Evolutionary conservation across 1,284 basidiomycete genomes (phyloP).

Genomic region (Trichosporon coremiiforme): DNA sequence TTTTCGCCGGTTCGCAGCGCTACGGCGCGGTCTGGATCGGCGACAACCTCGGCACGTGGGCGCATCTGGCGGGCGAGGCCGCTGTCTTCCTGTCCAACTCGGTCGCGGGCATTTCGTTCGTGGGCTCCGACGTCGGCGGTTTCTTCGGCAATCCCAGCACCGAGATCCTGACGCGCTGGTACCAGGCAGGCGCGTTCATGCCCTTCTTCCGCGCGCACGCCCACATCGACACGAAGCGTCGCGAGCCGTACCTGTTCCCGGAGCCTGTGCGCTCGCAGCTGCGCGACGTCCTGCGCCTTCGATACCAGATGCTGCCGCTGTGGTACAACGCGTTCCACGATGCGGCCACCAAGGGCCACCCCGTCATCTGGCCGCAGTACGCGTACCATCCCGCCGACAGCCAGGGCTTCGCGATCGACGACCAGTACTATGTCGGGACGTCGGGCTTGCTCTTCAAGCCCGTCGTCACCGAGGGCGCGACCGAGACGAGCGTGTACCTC

Average conservation of each 20-base stretch:
- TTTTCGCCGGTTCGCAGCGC: slow-evolving; percentile 93
- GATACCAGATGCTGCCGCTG: slow-evolving; percentile 85
- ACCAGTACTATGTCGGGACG: slow-evolving; percentile 90
- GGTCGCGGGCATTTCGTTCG: slow-evolving; percentile 91
- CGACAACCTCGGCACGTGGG: slow-evolving; percentile 95
- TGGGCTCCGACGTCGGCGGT: slow-evolving; percentile 93
- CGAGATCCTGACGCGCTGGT: slow-evolving; percentile 97
- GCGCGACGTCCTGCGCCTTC: slow-evolving; percentile 74
- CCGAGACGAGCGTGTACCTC: slow-evolving; percentile 76
- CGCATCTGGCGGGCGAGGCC: slow-evolving; percentile 89
- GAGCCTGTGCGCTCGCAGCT: slow-evolving; percentile 84
- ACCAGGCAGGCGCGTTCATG: slow-evolving; percentile 90
- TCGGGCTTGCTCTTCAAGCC: slow-evolving; percentile 94
- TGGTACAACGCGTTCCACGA: slow-evolving; percentile 98
- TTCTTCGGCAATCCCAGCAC: slow-evolving; percentile 96
- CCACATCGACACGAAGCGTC: slow-evolving; percentile 95
- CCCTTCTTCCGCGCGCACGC: slow-evolving; percentile 99
- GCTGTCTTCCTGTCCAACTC: slow-evolving; percentile 91
- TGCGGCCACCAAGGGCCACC: slow-evolving; percentile 74
- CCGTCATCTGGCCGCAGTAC: slow-evolving; percentile 89
- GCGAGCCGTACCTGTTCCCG: slow-evolving; percentile 91
- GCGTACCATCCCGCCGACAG: slow-evolving; percentile 86
- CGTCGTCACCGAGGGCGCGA: slow-evolving; percentile 73
- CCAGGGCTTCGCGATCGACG: slow-evolving; percentile 81
- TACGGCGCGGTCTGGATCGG: slow-evolving; percentile 99